phyloP scores from a whole-genome alignment of 2,329 filamentous ascomycete species.

The Laburnicola sp. region DNA sequence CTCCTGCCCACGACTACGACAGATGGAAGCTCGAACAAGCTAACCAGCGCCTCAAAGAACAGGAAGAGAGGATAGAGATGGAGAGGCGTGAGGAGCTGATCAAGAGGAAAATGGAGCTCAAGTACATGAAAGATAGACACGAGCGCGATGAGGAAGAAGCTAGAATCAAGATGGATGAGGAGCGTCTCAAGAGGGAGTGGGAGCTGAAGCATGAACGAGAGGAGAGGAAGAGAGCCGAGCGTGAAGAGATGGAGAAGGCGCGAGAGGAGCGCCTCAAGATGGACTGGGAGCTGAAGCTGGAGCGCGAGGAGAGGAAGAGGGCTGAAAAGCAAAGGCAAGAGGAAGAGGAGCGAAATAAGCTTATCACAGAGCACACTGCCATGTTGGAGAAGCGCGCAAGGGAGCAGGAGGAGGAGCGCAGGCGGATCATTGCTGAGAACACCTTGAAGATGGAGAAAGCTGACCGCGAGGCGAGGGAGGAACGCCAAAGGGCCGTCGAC shows the following conservation, averaged over 20 bases:
- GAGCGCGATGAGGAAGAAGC: conserved; percentile 33
- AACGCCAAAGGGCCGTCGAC: conserved; percentile 38
- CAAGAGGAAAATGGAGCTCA: conserved; percentile 39
- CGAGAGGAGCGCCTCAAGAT: conserved; percentile 36
- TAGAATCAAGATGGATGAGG: conserved; percentile 30
- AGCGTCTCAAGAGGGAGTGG: conserved; percentile 36
- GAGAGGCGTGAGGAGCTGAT: conserved; percentile 44
- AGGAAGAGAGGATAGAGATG: conserved; percentile 36
- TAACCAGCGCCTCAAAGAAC: conserved; percentile 42
- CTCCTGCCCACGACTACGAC: conserved; percentile 33
- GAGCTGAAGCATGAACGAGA: conserved; percentile 36
- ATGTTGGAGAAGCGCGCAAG: conserved; percentile 36
- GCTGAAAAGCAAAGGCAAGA: conserved; percentile 17
- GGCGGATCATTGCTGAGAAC: conserved; percentile 35
- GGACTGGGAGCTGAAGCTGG: conserved; percentile 37
- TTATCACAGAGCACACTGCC: conserved; percentile 37
- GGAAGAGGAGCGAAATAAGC: conserved; percentile 31
- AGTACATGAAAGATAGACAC: conserved; percentile 40
- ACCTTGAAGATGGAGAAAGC: conserved; percentile 30
- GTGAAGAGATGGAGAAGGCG: conserved; percentile 24
- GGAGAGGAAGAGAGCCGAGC: conserved; percentile 25
- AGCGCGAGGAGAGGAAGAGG: conserved; percentile 28
- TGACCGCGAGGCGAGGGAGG: conserved; percentile 33
- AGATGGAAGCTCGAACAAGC: conserved; percentile 40
- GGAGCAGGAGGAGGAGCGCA: conserved; percentile 31